phyloP scores from a whole-genome alignment of 1,139 yeast genomes.

The Suhomyces coccinellae region DNA sequence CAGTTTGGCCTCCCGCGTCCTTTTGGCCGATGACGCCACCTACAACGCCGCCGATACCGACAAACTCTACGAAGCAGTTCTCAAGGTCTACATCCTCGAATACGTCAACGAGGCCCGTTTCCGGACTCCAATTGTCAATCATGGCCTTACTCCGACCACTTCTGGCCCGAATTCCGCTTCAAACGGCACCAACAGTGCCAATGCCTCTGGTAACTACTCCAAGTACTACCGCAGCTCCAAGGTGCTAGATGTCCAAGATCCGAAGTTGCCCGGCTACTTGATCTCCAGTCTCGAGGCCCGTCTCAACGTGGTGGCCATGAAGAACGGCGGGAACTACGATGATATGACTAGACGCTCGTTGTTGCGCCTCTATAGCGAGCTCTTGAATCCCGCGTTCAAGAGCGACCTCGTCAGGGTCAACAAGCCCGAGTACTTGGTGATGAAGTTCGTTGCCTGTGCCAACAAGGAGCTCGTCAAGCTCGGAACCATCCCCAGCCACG shows the following conservation, averaged over 20 bases:
- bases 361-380: slow-evolving; percentile 61
- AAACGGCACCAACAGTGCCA: slow-evolving; percentile 7
- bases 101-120: slow-evolving; percentile 62
- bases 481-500: slow-evolving; percentile 37
- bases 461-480: slow-evolving; percentile 61
- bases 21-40: slow-evolving; percentile 20
- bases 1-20: slow-evolving; percentile 27
- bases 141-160: slow-evolving; percentile 3
- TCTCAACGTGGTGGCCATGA: slow-evolving; percentile 55
- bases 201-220: slow-evolving; percentile 14
- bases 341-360: slow-evolving; percentile 46
- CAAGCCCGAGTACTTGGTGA: slow-evolving; percentile 63
- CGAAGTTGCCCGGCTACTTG: slow-evolving; percentile 48
- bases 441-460: slow-evolving; percentile 64
- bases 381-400: slow-evolving; percentile 51
- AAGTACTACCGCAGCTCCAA: slow-evolving; percentile 19
- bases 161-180: slow-evolving; percentile 10
- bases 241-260: slow-evolving; percentile 17
- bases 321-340: slow-evolving; percentile 39
- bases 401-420: slow-evolving; percentile 40
- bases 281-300: slow-evolving; percentile 48
- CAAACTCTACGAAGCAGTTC: slow-evolving; percentile 40
- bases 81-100: slow-evolving; percentile 54
- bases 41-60: slow-evolving; percentile 30
- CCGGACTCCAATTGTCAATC: slow-evolving; percentile 35